These are phyloP conservation scores for Suhomyces wounanorum DNA, from an alignment of 1,139 yeast genomes.

Conservation along the genomic window DNA sequence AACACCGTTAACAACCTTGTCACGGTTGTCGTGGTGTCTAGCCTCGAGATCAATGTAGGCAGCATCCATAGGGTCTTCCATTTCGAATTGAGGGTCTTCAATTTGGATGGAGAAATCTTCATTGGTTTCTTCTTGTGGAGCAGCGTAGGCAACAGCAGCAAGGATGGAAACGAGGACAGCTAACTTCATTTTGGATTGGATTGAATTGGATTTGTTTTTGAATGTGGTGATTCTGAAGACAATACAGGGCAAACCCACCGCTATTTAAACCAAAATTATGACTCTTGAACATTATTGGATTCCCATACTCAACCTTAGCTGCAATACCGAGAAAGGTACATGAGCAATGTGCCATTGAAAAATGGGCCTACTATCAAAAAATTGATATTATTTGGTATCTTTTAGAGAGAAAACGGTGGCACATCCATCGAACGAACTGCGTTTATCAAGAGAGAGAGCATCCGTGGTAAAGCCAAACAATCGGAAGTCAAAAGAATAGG, in stretches of 20 bases:
- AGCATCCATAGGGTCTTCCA: neutral
- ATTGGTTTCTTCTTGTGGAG: neutral
- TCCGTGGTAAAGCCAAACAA: no score
- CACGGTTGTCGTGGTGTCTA: neutral
- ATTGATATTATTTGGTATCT: neutral
- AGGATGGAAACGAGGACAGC: constrained; percentile 1
- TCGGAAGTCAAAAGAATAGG: no score
- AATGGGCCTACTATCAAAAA: neutral
- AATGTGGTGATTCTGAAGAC: neutral
- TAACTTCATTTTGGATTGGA: constrained; percentile 1
- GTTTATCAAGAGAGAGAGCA: no score
- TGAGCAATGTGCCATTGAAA: neutral
- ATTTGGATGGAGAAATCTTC: neutral
- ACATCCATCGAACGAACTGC: neutral
- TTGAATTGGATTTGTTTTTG: neutral
- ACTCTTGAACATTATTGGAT: neutral
- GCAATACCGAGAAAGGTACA: neutral
- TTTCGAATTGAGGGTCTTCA: neutral
- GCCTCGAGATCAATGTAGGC: neutral
- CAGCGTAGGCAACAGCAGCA: constrained; percentile 1
- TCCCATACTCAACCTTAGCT: neutral
- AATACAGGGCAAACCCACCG: neutral
- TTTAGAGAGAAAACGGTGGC: neutral
- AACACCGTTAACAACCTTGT: neutral
- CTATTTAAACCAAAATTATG: neutral